These are phyloP conservation scores for Epichloe elymi DNA, from an alignment of 2,329 filamentous ascomycete species.

Conservation along the genomic window DNA sequence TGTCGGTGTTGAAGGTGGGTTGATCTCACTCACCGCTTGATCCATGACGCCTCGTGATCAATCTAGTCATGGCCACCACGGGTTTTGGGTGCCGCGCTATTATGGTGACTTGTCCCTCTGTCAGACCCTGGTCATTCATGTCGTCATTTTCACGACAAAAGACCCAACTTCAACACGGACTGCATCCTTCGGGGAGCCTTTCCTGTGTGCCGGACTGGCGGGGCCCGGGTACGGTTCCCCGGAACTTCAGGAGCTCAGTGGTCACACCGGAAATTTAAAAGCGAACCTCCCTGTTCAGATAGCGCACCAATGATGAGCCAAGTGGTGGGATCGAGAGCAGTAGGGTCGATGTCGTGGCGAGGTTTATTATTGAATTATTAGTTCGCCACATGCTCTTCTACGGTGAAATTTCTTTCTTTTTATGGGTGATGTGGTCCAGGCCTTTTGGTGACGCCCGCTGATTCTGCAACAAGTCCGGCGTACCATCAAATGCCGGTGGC, in stretches of 20 bases:
- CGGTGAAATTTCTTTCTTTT: too few species aligned
- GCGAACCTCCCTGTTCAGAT: not conserved
- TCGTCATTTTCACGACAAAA: constrained; percentile 1
- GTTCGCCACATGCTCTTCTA: not conserved
- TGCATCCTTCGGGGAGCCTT: not conserved
- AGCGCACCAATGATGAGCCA: not conserved
- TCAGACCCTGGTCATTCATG: not conserved
- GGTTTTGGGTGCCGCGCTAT: not conserved
- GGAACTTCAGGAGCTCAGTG: not conserved
- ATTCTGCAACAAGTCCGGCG: not conserved
- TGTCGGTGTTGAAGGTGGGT: not conserved
- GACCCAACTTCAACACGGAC: not conserved
- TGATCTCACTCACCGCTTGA: constrained; percentile 2
- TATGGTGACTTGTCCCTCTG: not conserved
- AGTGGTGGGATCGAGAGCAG: not conserved
- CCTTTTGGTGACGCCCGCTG: not conserved
- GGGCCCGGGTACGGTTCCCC: constrained; percentile 10
- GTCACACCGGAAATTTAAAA: constrained; percentile 1
- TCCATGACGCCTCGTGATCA: constrained; percentile 2
- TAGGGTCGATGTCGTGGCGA: not conserved
- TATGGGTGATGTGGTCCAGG: not conserved
- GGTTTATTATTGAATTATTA: not conserved
- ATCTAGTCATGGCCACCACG: not conserved
- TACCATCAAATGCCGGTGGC: not conserved
- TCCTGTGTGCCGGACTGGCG: constrained; percentile 7